phyloP scores from a whole-genome alignment of 2,329 filamentous ascomycete species.

The Colletotrichum nymphaeae region DNA sequence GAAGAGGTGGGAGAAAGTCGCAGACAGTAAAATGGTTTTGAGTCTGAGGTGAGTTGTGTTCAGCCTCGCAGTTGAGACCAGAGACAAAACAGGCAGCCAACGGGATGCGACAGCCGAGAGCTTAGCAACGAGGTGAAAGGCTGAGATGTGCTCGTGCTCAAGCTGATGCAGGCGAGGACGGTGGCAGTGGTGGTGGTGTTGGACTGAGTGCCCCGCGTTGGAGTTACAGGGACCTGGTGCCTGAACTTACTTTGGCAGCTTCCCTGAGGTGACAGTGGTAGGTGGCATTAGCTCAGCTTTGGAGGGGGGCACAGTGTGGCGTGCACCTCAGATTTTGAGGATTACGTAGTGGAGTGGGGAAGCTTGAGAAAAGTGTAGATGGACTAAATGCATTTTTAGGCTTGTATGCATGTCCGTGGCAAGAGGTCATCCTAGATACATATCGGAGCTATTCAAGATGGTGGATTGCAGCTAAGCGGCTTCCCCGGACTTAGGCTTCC shows the following conservation, averaged over 20 bases:
- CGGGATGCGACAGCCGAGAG: neutral
- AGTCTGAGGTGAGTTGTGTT: neutral
- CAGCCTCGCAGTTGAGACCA: neutral
- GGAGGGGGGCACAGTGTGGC: slow-evolving; percentile 1
- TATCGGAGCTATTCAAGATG: neutral
- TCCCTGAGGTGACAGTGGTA: neutral
- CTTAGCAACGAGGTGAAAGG: neutral
- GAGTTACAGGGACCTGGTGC: neutral
- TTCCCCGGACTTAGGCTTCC: slow-evolving; percentile 2
- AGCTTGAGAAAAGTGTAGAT: neutral
- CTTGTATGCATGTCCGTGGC: neutral
- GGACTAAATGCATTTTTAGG: neutral
- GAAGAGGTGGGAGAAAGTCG: neutral
- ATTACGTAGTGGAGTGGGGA: slow-evolving; percentile 22
- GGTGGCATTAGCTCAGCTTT: slow-evolving; percentile 11
- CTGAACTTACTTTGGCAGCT: slow-evolving; percentile 9
- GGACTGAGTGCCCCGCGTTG: slow-evolving; percentile 4
- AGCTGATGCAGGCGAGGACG: neutral
- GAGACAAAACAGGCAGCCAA: neutral
- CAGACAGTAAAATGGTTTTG: neutral
- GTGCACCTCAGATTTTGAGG: neutral
- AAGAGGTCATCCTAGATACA: neutral
- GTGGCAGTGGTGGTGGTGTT: neutral
- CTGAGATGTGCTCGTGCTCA: neutral
- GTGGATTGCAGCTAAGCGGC: neutral